Conservation (phyloP, 2,329 filamentous ascomycete species). For the Colletotrichum simmondsii region DNA sequence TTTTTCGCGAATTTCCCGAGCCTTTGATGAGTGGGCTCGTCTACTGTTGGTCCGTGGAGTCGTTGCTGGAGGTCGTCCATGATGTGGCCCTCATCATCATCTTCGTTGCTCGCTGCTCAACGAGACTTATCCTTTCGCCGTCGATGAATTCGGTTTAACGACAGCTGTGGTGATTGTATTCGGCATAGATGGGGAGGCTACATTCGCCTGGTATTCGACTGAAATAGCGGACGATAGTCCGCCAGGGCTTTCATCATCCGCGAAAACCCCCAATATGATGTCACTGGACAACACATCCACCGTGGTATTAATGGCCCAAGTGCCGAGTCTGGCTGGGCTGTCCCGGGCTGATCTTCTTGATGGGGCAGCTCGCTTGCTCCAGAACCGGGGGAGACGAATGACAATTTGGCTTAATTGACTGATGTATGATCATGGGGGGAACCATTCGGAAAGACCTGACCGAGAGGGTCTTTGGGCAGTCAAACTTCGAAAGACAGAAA, state of each 20-base stretch:
- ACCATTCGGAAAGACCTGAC: conserved; percentile 4
- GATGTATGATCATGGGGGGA: not conserved
- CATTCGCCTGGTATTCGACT: not conserved
- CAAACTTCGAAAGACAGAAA: not conserved
- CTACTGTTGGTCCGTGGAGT: not conserved
- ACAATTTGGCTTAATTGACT: not conserved
- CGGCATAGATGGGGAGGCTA: not conserved
- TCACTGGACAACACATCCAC: conserved; percentile 15
- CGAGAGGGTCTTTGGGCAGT: not conserved
- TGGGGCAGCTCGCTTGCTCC: conserved; percentile 24
- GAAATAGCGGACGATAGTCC: not conserved
- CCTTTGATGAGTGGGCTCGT: conserved; percentile 18
- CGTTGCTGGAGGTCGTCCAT: not conserved
- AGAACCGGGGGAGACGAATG: conserved; percentile 15
- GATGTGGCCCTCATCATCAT: conserved; percentile 5
- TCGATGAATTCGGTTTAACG: not conserved
- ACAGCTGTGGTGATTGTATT: not conserved
- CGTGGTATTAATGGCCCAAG: conserved; percentile 1
- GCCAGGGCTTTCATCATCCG: not conserved
- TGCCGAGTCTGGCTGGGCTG: conserved; percentile 28
- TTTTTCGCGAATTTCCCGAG: conserved; percentile 20
- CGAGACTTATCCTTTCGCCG: too few species aligned
- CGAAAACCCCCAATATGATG: conserved; percentile 9
- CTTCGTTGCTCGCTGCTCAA: not conserved
- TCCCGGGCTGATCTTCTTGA: conserved; percentile 18